Evolutionary conservation across 192 early-diverging fungal species (phyloP).

Genomic region (Dissophora ornata): DNA sequence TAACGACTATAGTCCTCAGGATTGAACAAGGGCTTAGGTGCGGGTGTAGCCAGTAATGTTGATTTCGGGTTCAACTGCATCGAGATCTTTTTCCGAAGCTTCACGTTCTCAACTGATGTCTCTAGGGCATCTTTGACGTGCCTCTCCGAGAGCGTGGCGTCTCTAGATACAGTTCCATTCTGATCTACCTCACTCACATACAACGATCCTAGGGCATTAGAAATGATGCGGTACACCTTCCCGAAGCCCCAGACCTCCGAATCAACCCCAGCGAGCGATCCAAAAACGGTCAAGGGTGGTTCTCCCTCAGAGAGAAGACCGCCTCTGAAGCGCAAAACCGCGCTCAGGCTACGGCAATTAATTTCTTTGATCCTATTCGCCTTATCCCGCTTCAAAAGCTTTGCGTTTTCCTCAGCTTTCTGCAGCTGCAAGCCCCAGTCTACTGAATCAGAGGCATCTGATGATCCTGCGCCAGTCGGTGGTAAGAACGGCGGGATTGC

Average conservation of each 20-base stretch:
- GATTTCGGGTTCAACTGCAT: constrained; percentile 28
- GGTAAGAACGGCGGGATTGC: constrained; percentile 30
- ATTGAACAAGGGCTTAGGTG: constrained; percentile 32
- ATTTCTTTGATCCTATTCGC: constrained; percentile 53
- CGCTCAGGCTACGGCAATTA: constrained; percentile 58
- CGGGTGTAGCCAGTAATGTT: background rate
- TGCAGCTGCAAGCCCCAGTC: constrained; percentile 6
- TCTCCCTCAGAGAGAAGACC: constrained; percentile 18
- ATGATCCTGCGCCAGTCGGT: background rate
- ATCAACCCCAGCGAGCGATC: constrained; percentile 43
- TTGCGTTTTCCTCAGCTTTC: constrained; percentile 25
- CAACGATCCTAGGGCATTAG: constrained; percentile 58
- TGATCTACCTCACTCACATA: constrained; percentile 11
- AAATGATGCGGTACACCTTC: constrained; percentile 59
- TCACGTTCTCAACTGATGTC: constrained; percentile 29
- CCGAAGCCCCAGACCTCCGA: constrained; percentile 58
- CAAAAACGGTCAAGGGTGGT: constrained; percentile 11
- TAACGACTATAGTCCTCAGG: constrained; percentile 66
- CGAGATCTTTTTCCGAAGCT: constrained; percentile 6
- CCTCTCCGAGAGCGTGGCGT: constrained; percentile 2
- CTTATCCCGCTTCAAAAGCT: constrained; percentile 50
- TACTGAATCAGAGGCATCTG: background rate
- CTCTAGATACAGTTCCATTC: background rate
- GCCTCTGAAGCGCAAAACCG: constrained; percentile 52
- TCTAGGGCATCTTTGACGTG: constrained; percentile 36